Evolutionary conservation across 2,329 filamentous ascomycete genomes (phyloP).

Genomic region (Cryphonectria nitschkei): DNA sequence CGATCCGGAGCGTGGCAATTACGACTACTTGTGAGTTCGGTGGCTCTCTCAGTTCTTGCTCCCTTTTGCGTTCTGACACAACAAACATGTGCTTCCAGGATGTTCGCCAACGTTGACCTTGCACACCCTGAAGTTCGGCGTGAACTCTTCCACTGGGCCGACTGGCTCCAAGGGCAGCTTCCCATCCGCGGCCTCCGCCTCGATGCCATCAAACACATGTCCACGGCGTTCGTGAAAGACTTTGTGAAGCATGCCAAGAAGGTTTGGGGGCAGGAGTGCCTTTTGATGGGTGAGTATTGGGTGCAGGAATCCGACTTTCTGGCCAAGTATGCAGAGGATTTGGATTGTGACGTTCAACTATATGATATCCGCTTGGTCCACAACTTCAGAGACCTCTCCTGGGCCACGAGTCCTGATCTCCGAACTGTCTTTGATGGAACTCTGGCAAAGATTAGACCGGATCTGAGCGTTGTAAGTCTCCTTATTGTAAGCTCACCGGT

Average conservation of each 20-base stretch:
- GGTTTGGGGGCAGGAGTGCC: slow-evolving; percentile 53
- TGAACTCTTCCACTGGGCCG: slow-evolving; percentile 39
- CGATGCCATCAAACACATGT: slow-evolving; percentile 42
- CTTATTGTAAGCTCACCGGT: background rate
- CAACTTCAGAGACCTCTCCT: slow-evolving; percentile 63
- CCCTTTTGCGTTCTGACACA: background rate
- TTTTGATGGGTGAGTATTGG: slow-evolving; percentile 75
- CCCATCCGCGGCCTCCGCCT: slow-evolving; percentile 39
- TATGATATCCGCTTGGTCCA: slow-evolving; percentile 70
- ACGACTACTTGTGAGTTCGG: slow-evolving; percentile 43
- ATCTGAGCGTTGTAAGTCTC: slow-evolving; percentile 12
- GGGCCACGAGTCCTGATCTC: slow-evolving; percentile 41
- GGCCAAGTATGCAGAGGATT: slow-evolving; percentile 57
- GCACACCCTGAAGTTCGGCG: slow-evolving; percentile 37
- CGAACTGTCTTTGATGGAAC: slow-evolving; percentile 18
- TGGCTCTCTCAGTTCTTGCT: background rate
- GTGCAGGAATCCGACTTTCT: slow-evolving; percentile 59
- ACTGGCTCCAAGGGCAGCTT: slow-evolving; percentile 38
- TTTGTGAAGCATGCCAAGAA: slow-evolving; percentile 34
- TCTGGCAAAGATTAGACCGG: slow-evolving; percentile 8
- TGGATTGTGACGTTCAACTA: slow-evolving; percentile 58
- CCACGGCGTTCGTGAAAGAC: slow-evolving; percentile 36
- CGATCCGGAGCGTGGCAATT: slow-evolving; percentile 63
- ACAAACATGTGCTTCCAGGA: slow-evolving; percentile 30
- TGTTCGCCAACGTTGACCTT: slow-evolving; percentile 42